Conservation (phyloP, 2,329 filamentous ascomycete species). For the Erysiphe pulchra region DNA sequence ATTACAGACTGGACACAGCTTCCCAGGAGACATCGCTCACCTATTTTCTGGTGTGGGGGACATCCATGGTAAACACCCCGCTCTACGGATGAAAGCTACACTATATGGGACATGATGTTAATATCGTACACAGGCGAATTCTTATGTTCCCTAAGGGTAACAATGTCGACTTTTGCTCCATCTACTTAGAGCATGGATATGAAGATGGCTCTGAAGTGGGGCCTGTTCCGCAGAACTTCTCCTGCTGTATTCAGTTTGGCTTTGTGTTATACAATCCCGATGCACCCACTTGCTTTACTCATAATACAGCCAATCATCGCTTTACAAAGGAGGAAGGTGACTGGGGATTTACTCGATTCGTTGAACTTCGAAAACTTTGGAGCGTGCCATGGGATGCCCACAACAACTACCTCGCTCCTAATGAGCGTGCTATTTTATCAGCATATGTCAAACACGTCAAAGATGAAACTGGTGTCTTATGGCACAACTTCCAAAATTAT, state of each 20-base stretch:
- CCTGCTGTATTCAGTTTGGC: conserved; percentile 86
- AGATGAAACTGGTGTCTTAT: conserved; percentile 68
- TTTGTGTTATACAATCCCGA: conserved; percentile 86
- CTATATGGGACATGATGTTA: conserved; percentile 2
- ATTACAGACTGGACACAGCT: conserved; percentile 61
- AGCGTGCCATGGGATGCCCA: conserved; percentile 47
- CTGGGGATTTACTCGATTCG: conserved; percentile 96
- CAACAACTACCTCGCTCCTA: conserved; percentile 46
- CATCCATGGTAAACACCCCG: conserved; percentile 45
- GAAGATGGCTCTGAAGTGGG: conserved; percentile 24
- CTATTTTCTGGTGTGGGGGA: conserved; percentile 62
- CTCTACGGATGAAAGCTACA: not conserved
- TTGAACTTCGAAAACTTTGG: conserved; percentile 69
- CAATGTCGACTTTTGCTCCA: conserved; percentile 75
- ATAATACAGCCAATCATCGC: conserved; percentile 73
- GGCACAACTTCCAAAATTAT: conserved; percentile 84
- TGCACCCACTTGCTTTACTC: conserved; percentile 60
- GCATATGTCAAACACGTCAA: conserved; percentile 63
- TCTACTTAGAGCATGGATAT: conserved; percentile 91
- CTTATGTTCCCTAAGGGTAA: conserved; percentile 92
- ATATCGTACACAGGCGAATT: conserved; percentile 40
- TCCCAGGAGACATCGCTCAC: conserved; percentile 63
- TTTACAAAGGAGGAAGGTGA: conserved; percentile 93
- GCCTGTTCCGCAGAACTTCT: conserved; percentile 69
- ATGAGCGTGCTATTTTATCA: conserved; percentile 54